These are phyloP conservation scores for Prunus mume DNA, from an alignment of 306 rosid genomes.

Conservation along the genomic window DNA sequence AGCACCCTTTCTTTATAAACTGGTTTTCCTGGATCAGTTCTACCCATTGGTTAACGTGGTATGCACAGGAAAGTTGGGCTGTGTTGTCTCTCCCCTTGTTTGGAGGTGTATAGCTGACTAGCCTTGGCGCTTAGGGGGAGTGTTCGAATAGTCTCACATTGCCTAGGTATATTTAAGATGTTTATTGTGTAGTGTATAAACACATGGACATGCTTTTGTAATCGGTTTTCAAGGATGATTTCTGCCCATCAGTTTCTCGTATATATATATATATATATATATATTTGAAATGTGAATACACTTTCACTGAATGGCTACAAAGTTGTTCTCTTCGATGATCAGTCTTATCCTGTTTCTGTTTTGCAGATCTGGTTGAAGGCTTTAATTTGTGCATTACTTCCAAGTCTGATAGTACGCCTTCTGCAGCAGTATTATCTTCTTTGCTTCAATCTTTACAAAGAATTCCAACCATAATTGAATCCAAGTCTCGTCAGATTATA, in stretches of 20 bases:
- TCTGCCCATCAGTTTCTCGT: not conserved
- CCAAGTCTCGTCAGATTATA: constrained; percentile 56
- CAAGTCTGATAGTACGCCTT: constrained; percentile 61
- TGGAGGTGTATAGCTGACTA: not conserved
- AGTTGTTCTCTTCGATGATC: not conserved
- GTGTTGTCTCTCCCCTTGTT: not conserved
- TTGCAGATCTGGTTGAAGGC: constrained; percentile 57
- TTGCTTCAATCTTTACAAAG: constrained; percentile 80
- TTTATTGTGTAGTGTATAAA: not conserved
- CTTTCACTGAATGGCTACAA: not conserved
- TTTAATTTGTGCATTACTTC: constrained; percentile 48
- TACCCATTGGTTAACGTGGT: not conserved
- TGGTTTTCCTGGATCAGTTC: not conserved
- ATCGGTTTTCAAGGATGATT: not conserved
- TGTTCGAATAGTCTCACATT: not conserved
- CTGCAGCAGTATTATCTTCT: constrained; percentile 49
- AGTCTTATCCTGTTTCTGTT: constrained; percentile 20
- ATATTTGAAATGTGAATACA: not conserved
- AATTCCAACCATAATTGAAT: constrained; percentile 52
- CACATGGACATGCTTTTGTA: not conserved
- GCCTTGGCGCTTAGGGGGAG: not conserved
- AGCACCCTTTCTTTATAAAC: not conserved
- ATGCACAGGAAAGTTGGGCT: not conserved
- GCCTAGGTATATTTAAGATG: not conserved
- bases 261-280: too few species aligned